A percentile compares a stretch with the other conserved stretches of the same genome.
Conservation (phyloP, 257 asterid genomes). For the Striga asiatica region DNA sequence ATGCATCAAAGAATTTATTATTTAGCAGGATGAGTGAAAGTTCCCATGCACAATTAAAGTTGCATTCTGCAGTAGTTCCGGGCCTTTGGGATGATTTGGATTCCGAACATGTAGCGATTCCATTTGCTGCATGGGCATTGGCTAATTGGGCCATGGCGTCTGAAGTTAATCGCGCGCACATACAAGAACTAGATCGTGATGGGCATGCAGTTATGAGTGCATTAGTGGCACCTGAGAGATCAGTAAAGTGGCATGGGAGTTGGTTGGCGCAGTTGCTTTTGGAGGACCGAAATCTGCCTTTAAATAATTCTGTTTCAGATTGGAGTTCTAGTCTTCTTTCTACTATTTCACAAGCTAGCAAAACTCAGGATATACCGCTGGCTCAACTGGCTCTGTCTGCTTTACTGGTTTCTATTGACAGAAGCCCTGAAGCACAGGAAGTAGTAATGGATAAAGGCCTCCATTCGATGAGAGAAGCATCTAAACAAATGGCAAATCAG, state of each 20-base stretch:
- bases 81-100: conserved; percentile 99
- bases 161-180: conserved; percentile 72
- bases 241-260: conserved; percentile 98
- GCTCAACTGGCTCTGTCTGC: conserved; percentile 83
- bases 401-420: conserved; percentile 70
- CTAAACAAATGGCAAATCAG: conserved; percentile 62
- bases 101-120: conserved; percentile 90
- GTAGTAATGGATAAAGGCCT: conserved; percentile 80
- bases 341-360: conserved; percentile 84
- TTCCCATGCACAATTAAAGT: conserved; percentile 29
- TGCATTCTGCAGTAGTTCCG: conserved; percentile 68
- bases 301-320: conserved; percentile 70
- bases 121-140: conserved; percentile 99
- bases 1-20: conserved; percentile 26
- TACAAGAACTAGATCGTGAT: conserved; percentile 86
- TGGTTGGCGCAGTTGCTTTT: conserved; percentile 78
- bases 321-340: conserved; percentile 91
- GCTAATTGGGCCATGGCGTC: conserved; percentile 99
- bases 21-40: conserved; percentile 45
- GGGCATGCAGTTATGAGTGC: conserved; percentile 89
- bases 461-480: conserved; percentile 81
- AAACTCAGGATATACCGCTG: conserved; percentile 68
- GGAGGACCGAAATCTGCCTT: conserved; percentile 70
- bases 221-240: conserved; percentile 93
- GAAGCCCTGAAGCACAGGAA: conserved; percentile 72